These are phyloP conservation scores for Dactylellina haptotyla DNA, from an alignment of 2,329 filamentous ascomycete species.

Conservation along the genomic window DNA sequence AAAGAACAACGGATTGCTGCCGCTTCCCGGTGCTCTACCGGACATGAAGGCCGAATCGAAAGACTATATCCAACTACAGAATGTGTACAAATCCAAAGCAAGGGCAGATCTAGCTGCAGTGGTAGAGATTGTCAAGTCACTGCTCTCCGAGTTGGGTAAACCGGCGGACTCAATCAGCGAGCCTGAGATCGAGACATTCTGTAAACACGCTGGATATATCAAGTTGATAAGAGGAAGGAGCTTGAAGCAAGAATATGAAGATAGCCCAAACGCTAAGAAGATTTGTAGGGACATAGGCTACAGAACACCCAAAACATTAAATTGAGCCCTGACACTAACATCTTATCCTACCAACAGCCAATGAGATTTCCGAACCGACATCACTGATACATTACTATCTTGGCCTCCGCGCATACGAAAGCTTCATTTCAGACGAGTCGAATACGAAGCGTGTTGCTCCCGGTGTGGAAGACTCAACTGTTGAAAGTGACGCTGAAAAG, in stretches of 20 bases:
- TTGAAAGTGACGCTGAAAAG: constrained; percentile 52
- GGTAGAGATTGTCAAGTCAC: constrained; percentile 63
- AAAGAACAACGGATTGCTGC: constrained; percentile 75
- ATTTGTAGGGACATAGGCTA: constrained; percentile 65
- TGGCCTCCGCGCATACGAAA: constrained; percentile 64
- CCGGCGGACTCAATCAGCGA: constrained; percentile 68
- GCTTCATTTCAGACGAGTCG: constrained; percentile 48
- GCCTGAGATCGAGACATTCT: constrained; percentile 87
- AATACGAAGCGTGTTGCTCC: constrained; percentile 42
- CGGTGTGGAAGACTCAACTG: constrained; percentile 50
- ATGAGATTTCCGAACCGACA: constrained; percentile 63
- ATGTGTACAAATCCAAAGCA: constrained; percentile 84
- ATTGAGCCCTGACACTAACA: constrained; percentile 10
- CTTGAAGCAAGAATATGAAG: constrained; percentile 65
- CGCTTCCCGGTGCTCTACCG: constrained; percentile 85
- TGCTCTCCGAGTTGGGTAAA: constrained; percentile 68
- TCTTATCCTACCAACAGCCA: constrained; percentile 5
- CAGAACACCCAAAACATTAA: constrained; percentile 61
- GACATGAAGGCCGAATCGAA: constrained; percentile 97
- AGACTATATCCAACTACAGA: constrained; percentile 89
- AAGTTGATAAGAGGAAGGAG: constrained; percentile 79
- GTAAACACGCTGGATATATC: constrained; percentile 92
- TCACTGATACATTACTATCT: constrained; percentile 76
- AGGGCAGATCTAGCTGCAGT: constrained; percentile 77
- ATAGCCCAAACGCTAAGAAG: constrained; percentile 61